A percentile compares a stretch with the other conserved stretches of the same genome.
These are phyloP conservation scores for Paracoccidioides lutzii DNA, from an alignment of 2,329 filamentous ascomycete genomes.

Conservation along the genomic window DNA sequence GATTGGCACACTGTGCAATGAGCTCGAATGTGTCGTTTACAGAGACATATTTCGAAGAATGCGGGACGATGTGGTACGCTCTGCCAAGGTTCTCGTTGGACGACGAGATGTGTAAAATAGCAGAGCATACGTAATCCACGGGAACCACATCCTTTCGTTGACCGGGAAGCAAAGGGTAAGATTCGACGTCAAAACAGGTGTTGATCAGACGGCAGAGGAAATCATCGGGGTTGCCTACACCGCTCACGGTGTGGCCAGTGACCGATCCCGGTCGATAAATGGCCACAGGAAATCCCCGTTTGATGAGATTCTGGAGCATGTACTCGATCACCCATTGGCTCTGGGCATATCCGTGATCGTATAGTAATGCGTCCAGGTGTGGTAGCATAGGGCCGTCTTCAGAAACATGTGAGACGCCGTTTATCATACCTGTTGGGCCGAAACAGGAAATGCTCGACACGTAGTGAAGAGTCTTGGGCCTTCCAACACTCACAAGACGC, in stretches of 20 bases:
- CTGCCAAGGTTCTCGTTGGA: slow-evolving; percentile 7
- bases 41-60: slow-evolving; percentile 9
- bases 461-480: slow-evolving; percentile 16
- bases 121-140: slow-evolving; percentile 15
- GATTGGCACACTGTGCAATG: background rate
- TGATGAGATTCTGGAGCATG: slow-evolving; percentile 59
- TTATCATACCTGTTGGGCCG: slow-evolving; percentile 15
- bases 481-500: slow-evolving; percentile 45
- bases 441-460: slow-evolving; percentile 16
- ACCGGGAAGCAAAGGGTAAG: slow-evolving; percentile 15
- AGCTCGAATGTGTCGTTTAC: slow-evolving; percentile 11
- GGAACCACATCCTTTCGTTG: slow-evolving; percentile 19
- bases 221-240: slow-evolving; percentile 58
- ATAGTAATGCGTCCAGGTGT: slow-evolving; percentile 14
- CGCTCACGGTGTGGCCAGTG: slow-evolving; percentile 53
- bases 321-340: slow-evolving; percentile 63
- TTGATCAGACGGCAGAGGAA: slow-evolving; percentile 71
- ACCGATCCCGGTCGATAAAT: slow-evolving; percentile 73
- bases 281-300: slow-evolving; percentile 55
- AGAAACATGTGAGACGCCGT: slow-evolving; percentile 8
- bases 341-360: slow-evolving; percentile 75
- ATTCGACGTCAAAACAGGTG: slow-evolving; percentile 60
- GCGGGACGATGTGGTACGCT: slow-evolving; percentile 14
- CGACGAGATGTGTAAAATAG: slow-evolving; percentile 15
- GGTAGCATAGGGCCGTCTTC: slow-evolving; percentile 13